Conservation (phyloP, 2,329 filamentous ascomycete species). For the Exophiala phaeomuriformis region DNA sequence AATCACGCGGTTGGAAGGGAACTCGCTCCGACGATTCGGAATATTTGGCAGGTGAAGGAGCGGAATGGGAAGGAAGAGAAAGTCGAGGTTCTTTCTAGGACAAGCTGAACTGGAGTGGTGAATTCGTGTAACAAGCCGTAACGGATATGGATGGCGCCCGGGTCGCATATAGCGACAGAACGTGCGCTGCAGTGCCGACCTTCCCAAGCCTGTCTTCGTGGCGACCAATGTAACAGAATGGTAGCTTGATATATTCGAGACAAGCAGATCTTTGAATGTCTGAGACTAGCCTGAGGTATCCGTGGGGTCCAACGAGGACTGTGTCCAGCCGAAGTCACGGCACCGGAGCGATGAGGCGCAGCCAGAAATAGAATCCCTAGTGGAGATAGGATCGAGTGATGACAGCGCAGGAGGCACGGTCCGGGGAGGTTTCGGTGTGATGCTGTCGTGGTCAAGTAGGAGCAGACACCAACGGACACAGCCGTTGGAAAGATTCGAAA, state of each 20-base stretch:
- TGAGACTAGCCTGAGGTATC: constrained; percentile 20
- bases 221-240: neutral
- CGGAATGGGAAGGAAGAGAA: constrained; percentile 4
- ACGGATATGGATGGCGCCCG: constrained; percentile 8
- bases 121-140: constrained; percentile 17
- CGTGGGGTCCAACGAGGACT: constrained; percentile 19
- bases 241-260: neutral
- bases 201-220: neutral
- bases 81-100: neutral
- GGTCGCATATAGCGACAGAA: constrained; percentile 9
- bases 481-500: neutral
- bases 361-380: constrained; percentile 16
- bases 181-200: neutral
- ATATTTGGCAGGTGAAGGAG: constrained; percentile 17
- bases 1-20: too few relatives aligned
- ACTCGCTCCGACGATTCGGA: neutral
- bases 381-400: constrained; percentile 6
- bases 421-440: constrained; percentile 3
- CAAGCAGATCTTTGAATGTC: constrained; percentile 6
- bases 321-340: constrained; percentile 6
- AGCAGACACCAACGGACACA: neutral
- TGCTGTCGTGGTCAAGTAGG: constrained; percentile 2
- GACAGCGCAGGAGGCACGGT: constrained; percentile 1
- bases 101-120: constrained; percentile 15
- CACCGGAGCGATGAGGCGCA: constrained; percentile 18